Evolutionary conservation across 2,329 filamentous ascomycete genomes (phyloP).

Genomic region (Tolypocladium endophyticum): DNA sequence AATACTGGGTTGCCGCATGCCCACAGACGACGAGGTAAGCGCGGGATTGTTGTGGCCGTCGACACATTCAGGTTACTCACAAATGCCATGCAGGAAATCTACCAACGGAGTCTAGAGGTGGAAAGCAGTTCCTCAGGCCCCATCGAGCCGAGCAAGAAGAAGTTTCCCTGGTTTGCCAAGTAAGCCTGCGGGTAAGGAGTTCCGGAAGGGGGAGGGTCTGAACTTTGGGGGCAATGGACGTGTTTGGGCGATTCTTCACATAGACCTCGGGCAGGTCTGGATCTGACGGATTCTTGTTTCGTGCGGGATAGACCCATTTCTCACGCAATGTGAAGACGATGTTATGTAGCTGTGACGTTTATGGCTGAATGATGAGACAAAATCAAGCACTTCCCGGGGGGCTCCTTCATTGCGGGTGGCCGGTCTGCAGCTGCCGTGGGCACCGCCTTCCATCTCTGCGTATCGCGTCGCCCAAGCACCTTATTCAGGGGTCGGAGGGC

Average conservation of each 20-base stretch:
- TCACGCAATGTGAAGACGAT: neutral
- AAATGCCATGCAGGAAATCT: constrained; percentile 41
- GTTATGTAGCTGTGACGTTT: neutral
- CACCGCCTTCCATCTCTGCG: neutral
- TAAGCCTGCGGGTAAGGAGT: constrained; percentile 19
- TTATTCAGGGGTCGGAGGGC: too few relatives aligned
- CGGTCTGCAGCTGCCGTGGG: neutral
- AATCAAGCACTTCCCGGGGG: neutral
- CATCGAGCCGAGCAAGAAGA: constrained; percentile 47
- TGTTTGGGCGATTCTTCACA: neutral
- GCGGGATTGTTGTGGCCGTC: neutral
- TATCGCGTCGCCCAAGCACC: neutral
- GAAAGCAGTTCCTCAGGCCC: constrained; percentile 38
- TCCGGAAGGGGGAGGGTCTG: constrained; percentile 6
- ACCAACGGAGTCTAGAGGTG: constrained; percentile 49
- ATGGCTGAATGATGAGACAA: neutral
- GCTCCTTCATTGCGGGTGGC: neutral
- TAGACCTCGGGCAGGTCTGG: constrained; percentile 2
- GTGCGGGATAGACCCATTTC: neutral
- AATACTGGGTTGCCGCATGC: constrained; percentile 71
- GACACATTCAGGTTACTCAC: neutral
- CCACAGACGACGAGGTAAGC: constrained; percentile 79
- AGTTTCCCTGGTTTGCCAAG: constrained; percentile 56
- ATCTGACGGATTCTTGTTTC: neutral
- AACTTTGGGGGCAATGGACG: constrained; percentile 1